Conservation (phyloP, 495 filamentous ascomycete genomes). For the Neurospora sp. region DNA sequence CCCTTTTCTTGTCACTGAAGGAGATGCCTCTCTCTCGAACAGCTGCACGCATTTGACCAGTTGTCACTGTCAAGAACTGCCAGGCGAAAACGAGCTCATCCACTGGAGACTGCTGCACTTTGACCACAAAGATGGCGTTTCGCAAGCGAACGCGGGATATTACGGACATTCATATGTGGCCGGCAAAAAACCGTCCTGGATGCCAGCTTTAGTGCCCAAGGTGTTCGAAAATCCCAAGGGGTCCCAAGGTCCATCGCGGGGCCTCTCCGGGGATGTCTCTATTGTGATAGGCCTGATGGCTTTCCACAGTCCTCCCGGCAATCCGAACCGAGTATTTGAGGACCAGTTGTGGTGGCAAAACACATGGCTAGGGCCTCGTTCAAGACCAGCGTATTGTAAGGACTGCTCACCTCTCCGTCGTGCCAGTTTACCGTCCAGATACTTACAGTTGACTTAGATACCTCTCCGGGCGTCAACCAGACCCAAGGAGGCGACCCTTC, state of each 20-base stretch:
- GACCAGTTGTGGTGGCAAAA: slow-evolving; percentile 6
- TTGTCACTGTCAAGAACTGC: not conserved
- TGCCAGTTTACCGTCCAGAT: not conserved
- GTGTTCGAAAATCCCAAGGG: slow-evolving; percentile 11
- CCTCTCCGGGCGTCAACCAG: slow-evolving; percentile 3
- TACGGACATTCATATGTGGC: slow-evolving; percentile 8
- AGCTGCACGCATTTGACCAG: not conserved
- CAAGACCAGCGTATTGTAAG: slow-evolving; percentile 13
- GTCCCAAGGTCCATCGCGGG: slow-evolving; percentile 2
- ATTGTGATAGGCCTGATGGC: slow-evolving; percentile 23
- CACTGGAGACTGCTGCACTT: slow-evolving; percentile 21
- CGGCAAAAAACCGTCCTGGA: slow-evolving; percentile 18
- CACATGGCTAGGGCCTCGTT: slow-evolving; percentile 6
- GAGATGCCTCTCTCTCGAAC: not conserved
- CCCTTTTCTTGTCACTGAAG: not conserved
- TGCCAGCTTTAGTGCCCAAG: slow-evolving; percentile 22
- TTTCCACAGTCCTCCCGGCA: slow-evolving; percentile 7
- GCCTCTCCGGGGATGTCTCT: slow-evolving; percentile 19
- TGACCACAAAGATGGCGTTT: slow-evolving; percentile 2
- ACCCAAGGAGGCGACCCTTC: not conserved
- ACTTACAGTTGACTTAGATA: not conserved
- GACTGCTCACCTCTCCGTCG: not conserved
- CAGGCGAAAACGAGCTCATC: not conserved
- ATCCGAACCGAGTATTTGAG: slow-evolving; percentile 12
- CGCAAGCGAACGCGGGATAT: slow-evolving; percentile 1